Conservation (phyloP, 2,329 filamentous ascomycete species). For the Xylaria sp. region DNA sequence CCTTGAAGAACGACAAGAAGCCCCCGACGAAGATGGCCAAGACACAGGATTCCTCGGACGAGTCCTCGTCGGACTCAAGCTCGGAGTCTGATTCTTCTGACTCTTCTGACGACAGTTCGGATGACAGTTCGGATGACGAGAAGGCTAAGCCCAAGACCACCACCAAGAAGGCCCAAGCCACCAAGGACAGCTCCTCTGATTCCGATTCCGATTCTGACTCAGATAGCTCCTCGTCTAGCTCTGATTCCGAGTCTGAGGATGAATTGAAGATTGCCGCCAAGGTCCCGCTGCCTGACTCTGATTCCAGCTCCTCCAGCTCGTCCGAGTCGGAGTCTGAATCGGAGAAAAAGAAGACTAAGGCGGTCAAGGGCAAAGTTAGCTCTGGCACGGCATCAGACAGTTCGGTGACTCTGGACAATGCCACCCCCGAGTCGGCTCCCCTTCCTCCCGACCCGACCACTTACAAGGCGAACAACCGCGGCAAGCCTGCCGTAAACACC, state of each 20-base stretch:
- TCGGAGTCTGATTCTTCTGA: constrained; percentile 31
- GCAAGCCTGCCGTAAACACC: constrained; percentile 31
- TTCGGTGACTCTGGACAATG: constrained; percentile 46
- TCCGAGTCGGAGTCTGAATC: constrained; percentile 36
- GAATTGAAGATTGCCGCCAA: constrained; percentile 31
- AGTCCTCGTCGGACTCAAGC: constrained; percentile 34
- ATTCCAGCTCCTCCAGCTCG: constrained; percentile 31
- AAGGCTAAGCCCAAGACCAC: constrained; percentile 21
- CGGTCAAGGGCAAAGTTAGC: constrained; percentile 21
- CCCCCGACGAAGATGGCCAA: constrained; percentile 46
- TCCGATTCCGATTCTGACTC: constrained; percentile 29
- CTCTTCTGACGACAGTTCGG: constrained; percentile 18
- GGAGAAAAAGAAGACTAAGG: constrained; percentile 34
- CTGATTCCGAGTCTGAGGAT: constrained; percentile 33
- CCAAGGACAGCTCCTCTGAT: constrained; percentile 31
- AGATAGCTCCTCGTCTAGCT: constrained; percentile 23
- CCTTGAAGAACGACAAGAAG: constrained; percentile 36
- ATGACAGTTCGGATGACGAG: constrained; percentile 29
- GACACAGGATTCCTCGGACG: constrained; percentile 30
- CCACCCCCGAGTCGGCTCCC: constrained; percentile 48
- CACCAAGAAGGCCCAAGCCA: constrained; percentile 31
- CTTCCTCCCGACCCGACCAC: constrained; percentile 48
- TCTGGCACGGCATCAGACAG: constrained; percentile 36
- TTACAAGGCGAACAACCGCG: constrained; percentile 39
- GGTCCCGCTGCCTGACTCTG: constrained; percentile 41